Percentiles rank a stretch among this genome's conserved stretches.
phyloP scores from a whole-genome alignment of 257 asterid genomes.

The Lycium ferocissimum region DNA sequence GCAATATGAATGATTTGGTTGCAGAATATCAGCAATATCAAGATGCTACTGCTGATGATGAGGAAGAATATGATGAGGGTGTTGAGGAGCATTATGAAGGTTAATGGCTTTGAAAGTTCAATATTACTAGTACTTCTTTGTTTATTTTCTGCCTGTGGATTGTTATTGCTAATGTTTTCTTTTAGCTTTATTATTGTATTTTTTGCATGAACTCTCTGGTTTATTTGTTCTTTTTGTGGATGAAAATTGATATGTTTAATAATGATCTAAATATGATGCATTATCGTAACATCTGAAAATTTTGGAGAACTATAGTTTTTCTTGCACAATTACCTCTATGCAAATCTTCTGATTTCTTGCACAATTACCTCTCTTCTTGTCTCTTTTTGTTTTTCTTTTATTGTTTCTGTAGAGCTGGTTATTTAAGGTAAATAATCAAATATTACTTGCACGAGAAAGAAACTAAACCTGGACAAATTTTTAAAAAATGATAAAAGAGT shows the following conservation, averaged over 20 bases:
- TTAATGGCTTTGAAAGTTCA: conserved; percentile 28
- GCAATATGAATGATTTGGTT: conserved; percentile 70
- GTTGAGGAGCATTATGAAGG: conserved; percentile 54
- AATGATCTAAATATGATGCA: background rate
- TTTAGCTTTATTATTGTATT: background rate
- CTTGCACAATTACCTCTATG: no score
- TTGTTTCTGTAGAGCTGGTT: no score
- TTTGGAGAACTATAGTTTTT: background rate
- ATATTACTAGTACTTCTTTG: background rate
- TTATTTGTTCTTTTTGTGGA: background rate
- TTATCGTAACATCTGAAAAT: background rate
- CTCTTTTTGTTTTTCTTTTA: no score
- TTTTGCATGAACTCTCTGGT: background rate
- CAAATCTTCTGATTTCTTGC: no score
- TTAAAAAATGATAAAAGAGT: no score
- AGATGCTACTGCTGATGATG: conserved; percentile 66
- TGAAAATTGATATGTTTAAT: background rate
- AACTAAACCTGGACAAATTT: no score
- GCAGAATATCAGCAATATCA: conserved; percentile 71
- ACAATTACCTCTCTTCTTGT: no score
- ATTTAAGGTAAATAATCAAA: no score
- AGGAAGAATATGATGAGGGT: conserved; percentile 54
- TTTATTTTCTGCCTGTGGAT: background rate
- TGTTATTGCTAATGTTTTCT: background rate
- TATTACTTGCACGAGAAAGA: no score